Evolutionary conservation across 2,329 filamentous ascomycete genomes (phyloP).

Genomic region (Bipolaris victoriae): DNA sequence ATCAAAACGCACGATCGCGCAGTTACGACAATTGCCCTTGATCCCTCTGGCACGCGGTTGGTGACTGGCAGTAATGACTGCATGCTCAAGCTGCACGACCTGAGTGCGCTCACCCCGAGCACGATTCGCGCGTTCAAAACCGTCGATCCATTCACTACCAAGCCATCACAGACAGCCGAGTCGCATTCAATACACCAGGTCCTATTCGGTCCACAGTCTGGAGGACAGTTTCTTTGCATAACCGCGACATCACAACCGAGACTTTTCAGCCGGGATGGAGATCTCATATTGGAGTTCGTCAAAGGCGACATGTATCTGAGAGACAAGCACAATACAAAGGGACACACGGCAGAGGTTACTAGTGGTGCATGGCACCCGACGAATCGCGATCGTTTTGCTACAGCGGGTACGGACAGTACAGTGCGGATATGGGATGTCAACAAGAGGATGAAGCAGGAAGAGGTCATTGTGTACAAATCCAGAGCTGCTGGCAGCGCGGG

Average conservation of each 20-base stretch:
- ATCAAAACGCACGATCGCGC: constrained; percentile 91
- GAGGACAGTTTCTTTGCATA: constrained; percentile 81
- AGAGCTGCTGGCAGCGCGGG: constrained; percentile 86
- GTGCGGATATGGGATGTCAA: constrained; percentile 97
- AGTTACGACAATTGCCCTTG: constrained; percentile 82
- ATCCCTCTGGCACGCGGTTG: constrained; percentile 82
- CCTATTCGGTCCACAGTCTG: constrained; percentile 82
- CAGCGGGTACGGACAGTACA: constrained; percentile 93
- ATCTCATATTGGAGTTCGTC: constrained; percentile 82
- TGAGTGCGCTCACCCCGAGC: constrained; percentile 92
- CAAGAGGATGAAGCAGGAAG: constrained; percentile 84
- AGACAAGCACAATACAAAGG: constrained; percentile 97
- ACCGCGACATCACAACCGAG: constrained; percentile 89
- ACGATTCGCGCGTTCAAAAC: constrained; percentile 93
- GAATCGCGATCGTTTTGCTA: constrained; percentile 83
- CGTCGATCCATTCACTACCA: constrained; percentile 82
- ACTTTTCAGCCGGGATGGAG: constrained; percentile 87
- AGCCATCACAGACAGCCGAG: constrained; percentile 73
- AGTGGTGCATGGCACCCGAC: constrained; percentile 90
- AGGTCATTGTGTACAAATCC: constrained; percentile 95
- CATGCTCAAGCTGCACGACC: constrained; percentile 90
- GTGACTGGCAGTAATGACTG: constrained; percentile 93
- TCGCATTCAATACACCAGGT: constrained; percentile 87
- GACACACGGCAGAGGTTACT: constrained; percentile 90
- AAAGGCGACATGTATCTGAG: constrained; percentile 99